Evolutionary conservation across 192 early-diverging fungal genomes (phyloP), one percentile per base, ranked within the genome.

Genomic region (Chytriomyces sp.): DNA sequence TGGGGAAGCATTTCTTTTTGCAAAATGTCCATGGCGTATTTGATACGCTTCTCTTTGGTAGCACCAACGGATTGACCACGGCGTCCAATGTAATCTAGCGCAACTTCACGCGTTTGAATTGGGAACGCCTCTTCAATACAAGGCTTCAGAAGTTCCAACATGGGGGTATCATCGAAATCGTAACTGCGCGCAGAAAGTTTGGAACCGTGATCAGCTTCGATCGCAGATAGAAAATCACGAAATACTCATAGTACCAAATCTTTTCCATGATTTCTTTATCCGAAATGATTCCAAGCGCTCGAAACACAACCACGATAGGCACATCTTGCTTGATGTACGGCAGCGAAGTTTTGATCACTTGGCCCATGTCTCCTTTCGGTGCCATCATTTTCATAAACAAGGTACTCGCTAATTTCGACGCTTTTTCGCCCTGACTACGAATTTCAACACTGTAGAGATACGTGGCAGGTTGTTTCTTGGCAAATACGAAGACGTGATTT

Each of bases 1-100:
- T 99, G 97, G 66, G 98, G 98, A 67, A 99, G 83, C 73, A 99
- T 91, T 83, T 99, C 98, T 85, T 98, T 97, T 82, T 97, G 94
- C 73, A 99, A 81, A 78, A 99, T 96, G 50, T 98, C 95, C 10
- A 89, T 88, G 4, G 97, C 96, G 72, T 93, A 93, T 80, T 91
- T 90, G 28, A 97, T 88, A 83, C 97, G 96, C 86, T 92, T 92
- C 69, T 99, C 98, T 76, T 90, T 89, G 44, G 92, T 93, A 6
- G 89, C 89, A 46, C 94, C 96, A 1, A 93, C 86, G 9, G 92
- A 91, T 11, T 90, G 94, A 46, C 98, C 98, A 79, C 98, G 87
- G 82, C 93, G 94, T 69, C 94, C 98, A 77, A 99, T 99, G 79
- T 88, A 98, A 86, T 99, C 97, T 48, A 98, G 81, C 3, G 98